Percentiles rank a stretch among this genome's conserved stretches.
Conservation (phyloP, 2,329 filamentous ascomycete species). For the Byssoonygena ceratinophila region DNA sequence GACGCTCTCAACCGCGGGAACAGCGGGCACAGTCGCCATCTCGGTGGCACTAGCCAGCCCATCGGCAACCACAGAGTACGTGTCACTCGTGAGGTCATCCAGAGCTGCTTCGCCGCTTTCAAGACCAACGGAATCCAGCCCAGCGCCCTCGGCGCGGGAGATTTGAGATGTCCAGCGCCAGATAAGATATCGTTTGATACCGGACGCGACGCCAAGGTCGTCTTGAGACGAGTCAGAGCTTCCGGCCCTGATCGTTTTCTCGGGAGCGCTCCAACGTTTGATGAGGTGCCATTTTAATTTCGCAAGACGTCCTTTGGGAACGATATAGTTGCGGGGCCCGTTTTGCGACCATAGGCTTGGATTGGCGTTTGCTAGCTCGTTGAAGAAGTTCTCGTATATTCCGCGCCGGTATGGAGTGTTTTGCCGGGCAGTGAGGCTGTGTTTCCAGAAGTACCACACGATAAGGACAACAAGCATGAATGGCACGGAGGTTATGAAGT, state of each 20-base stretch:
- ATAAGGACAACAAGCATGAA: conserved; percentile 39
- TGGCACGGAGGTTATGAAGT: conserved; percentile 39
- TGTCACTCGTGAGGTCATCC: conserved; percentile 14
- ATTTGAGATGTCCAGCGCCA: conserved; percentile 35
- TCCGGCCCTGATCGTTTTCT: conserved; percentile 30
- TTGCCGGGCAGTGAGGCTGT: conserved; percentile 33
- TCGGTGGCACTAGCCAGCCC: conserved; percentile 19
- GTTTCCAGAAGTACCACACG: conserved; percentile 41
- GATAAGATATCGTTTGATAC: conserved; percentile 32
- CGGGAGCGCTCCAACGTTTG: conserved; percentile 37
- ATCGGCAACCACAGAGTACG: conserved; percentile 14
- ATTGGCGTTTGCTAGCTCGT: conserved; percentile 37
- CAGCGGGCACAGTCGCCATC: conserved; percentile 16
- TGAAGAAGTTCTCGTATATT: conserved; percentile 43
- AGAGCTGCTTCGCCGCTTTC: conserved; percentile 14
- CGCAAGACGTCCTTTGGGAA: conserved; percentile 31
- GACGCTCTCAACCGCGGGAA: conserved; percentile 12
- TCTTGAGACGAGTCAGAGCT: conserved; percentile 21
- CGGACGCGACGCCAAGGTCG: conserved; percentile 33
- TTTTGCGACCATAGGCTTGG: conserved; percentile 40
- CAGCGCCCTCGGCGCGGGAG: background rate
- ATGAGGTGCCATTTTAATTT: conserved; percentile 42
- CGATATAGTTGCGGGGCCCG: conserved; percentile 36
- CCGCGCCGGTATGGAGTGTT: conserved; percentile 40
- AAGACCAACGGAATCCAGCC: conserved; percentile 10